These are phyloP conservation scores for Cladosporium sphaerospermum DNA, from an alignment of 2,329 filamentous ascomycete species.

Conservation along the genomic window DNA sequence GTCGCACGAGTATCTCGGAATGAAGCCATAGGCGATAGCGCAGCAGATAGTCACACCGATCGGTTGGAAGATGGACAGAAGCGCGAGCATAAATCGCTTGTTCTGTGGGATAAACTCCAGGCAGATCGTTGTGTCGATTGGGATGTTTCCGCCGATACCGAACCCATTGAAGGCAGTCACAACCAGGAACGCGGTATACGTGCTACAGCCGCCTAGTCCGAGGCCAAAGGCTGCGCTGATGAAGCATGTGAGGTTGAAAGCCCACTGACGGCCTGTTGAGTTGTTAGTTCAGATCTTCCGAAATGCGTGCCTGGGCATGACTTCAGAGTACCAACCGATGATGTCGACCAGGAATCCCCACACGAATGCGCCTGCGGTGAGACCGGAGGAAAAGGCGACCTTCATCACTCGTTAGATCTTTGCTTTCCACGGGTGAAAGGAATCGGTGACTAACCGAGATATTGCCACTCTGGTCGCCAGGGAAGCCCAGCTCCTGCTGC, in stretches of 20 bases:
- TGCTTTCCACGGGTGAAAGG: neutral
- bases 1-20: slow-evolving; percentile 46
- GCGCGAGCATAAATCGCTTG: slow-evolving; percentile 46
- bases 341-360: slow-evolving; percentile 54
- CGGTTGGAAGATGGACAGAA: slow-evolving; percentile 51
- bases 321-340: slow-evolving; percentile 30
- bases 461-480: slow-evolving; percentile 38
- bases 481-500: slow-evolving; percentile 52
- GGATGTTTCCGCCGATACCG: slow-evolving; percentile 48
- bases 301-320: neutral
- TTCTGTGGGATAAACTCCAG: slow-evolving; percentile 51
- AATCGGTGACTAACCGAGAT: slow-evolving; percentile 37
- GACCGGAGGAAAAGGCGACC: slow-evolving; percentile 47
- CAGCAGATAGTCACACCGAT: slow-evolving; percentile 49
- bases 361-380: slow-evolving; percentile 50
- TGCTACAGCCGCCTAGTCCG: slow-evolving; percentile 44
- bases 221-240: slow-evolving; percentile 50
- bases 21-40: slow-evolving; percentile 49
- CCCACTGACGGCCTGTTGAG: slow-evolving; percentile 44
- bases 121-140: slow-evolving; percentile 51
- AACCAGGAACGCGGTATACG: slow-evolving; percentile 47
- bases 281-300: slow-evolving; percentile 5
- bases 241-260: slow-evolving; percentile 54
- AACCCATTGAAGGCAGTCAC: slow-evolving; percentile 51
- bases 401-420: slow-evolving; percentile 5